phyloP scores from a whole-genome alignment of 495 filamentous ascomycete species.

The Neurospora sp. region DNA sequence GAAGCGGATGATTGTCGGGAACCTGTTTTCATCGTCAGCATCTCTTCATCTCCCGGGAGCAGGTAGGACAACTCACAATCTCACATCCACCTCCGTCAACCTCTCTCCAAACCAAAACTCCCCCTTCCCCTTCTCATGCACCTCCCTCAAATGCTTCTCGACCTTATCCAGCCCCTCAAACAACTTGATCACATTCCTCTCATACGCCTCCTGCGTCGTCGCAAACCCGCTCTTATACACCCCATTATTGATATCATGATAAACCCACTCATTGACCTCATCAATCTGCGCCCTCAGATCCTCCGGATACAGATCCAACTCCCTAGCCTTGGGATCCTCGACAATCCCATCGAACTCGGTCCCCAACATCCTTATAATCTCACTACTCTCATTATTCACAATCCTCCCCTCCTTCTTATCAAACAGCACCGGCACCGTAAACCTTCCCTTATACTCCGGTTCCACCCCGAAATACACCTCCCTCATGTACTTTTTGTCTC shows the following conservation, averaged over 20 bases:
- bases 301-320: conserved; percentile 46
- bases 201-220: conserved; percentile 54
- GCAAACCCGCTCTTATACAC: conserved; percentile 65
- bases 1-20: conserved; percentile 56
- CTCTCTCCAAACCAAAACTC: conserved; percentile 55
- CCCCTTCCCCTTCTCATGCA: conserved; percentile 24
- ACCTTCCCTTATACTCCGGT: conserved; percentile 59
- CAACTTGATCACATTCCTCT: conserved; percentile 46
- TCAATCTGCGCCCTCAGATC: conserved; percentile 47
- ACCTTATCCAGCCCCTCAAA: conserved; percentile 55
- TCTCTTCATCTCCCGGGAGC: background rate
- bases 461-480: conserved; percentile 64
- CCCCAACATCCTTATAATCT: conserved; percentile 69
- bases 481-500: conserved; percentile 51
- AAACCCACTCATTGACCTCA: conserved; percentile 54
- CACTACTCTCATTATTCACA: conserved; percentile 77
- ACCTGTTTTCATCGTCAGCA: conserved; percentile 10
- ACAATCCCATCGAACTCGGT: conserved; percentile 46
- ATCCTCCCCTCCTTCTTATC: conserved; percentile 63
- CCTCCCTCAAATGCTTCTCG: conserved; percentile 42
- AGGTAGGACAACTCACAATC: conserved; percentile 30
- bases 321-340: conserved; percentile 30
- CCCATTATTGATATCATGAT: conserved; percentile 56
- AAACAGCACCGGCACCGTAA: conserved; percentile 72
- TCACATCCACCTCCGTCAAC: conserved; percentile 59